Evolutionary conservation across 345 rosid species (phyloP), one percentile per base, ranked within the genome.

Genomic region (Linum usitatissimum): DNA sequence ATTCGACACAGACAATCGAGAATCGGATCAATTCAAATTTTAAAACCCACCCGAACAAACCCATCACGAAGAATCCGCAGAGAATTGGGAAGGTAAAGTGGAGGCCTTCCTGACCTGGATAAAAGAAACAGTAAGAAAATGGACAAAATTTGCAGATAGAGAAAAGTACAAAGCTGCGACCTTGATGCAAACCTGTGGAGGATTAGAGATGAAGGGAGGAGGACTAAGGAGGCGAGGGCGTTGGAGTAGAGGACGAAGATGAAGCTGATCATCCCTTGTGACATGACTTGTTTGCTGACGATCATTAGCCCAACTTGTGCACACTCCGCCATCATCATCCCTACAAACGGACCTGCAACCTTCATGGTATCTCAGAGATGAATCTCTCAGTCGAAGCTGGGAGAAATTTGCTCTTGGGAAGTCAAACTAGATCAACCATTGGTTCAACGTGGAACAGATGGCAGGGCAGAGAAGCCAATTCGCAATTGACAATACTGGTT

Each of bases 231-330:
- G 59, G 88, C 86, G 18, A 86, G 72, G 42, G 83, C 71, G 63
- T 83, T 83, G 45, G 88, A 83, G 80, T 83, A 83, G n/a, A 70
- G 73, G 62, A 81, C 72, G 54, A 83, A 75, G 75, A 80, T 55
- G 70, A 79, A 61, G 67, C 54, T 76, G 76, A 75, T 63, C 81
- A 83, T 80, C 58, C 92, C 86, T 10, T 71, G 42, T 39, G 86
- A 75, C 83, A 86, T 81, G 77, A 68, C 85, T 18, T 71, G 73
- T 72, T 81, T 80, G 69, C 84, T 64, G 9, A 70, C 49, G 57
- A 81, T 69, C 72, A 86, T 78, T 9, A 81, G 68, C 38, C 86
- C 86, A 53, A 77, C 86, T 70, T 83, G 92, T 15, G 84, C 85
- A 40, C 77, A 75, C 74, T 83, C 84, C 36, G 82, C 88, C 74